phyloP scores from a whole-genome alignment of 2,329 filamentous ascomycete genomes.

The Chrysosporium queenslandicum region DNA sequence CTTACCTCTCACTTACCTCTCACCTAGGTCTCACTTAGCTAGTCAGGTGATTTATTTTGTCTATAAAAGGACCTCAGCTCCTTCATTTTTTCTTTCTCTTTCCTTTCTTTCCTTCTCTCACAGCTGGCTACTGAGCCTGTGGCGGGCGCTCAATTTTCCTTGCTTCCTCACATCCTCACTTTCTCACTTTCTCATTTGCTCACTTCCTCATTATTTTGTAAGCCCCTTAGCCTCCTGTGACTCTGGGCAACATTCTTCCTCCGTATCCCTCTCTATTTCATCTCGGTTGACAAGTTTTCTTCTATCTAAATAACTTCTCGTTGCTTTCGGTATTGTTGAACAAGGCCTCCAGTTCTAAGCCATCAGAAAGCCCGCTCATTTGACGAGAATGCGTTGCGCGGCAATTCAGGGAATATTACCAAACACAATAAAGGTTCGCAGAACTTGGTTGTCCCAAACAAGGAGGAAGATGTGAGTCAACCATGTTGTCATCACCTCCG shows the following conservation, averaged over 20 bases:
- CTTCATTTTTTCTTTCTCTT: too few species aligned
- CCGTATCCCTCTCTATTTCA: neutral
- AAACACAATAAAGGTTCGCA: neutral
- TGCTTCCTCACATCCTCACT: too few species aligned
- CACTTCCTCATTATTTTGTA: too few species aligned
- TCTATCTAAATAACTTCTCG: neutral
- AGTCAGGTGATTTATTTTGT: too few species aligned
- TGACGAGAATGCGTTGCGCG: neutral
- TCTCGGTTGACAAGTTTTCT: neutral
- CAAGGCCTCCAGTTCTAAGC: neutral
- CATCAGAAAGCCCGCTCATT: neutral
- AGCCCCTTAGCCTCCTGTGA: too few species aligned
- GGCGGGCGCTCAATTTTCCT: too few species aligned
- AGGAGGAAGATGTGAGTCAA: neutral
- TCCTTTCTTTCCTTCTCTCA: too few species aligned
- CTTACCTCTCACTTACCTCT: too few species aligned
- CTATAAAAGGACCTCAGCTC: too few species aligned
- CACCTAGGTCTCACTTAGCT: too few species aligned
- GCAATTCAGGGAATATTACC: neutral
- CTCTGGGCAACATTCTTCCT: neutral
- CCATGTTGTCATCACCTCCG: neutral
- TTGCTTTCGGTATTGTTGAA: neutral
- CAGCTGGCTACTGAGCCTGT: too few species aligned
- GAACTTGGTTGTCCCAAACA: neutral
- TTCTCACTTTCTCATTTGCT: too few species aligned